Conservation (phyloP, 805 yeast species). For the Metschnikowia peoriensis region DNA sequence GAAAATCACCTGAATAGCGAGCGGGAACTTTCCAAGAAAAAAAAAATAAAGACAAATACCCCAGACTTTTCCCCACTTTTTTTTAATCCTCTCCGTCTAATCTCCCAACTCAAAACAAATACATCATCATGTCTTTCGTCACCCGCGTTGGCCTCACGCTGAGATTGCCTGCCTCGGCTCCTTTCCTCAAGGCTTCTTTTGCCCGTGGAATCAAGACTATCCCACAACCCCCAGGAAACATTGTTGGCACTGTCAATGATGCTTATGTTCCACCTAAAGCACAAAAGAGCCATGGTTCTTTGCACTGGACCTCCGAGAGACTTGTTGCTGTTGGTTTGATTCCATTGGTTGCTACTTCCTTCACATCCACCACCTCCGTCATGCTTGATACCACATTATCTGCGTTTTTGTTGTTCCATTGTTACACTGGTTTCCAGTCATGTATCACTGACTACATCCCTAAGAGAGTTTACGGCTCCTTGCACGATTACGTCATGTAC, state of each 20-base stretch:
- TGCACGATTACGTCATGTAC: conserved; percentile 60
- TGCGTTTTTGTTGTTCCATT: conserved; percentile 57
- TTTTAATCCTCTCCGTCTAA: background rate
- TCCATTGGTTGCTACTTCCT: conserved; percentile 63
- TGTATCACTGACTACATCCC: conserved; percentile 82
- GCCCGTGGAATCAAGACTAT: conserved; percentile 43
- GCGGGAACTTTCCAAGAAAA: background rate
- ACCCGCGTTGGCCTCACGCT: conserved; percentile 30
- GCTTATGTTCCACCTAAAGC: conserved; percentile 62
- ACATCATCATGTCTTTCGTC: conserved; percentile 21
- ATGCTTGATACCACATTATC: conserved; percentile 56
- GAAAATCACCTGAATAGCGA: background rate
- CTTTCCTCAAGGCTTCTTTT: conserved; percentile 21
- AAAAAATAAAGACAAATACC: background rate
- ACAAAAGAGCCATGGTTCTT: conserved; percentile 60
- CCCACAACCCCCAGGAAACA: conserved; percentile 71
- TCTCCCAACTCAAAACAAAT: background rate
- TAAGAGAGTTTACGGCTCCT: conserved; percentile 63
- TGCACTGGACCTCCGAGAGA: conserved; percentile 74
- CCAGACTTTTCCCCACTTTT: background rate
- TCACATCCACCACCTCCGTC: conserved; percentile 52
- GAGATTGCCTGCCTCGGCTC: conserved; percentile 20
- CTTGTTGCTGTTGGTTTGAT: conserved; percentile 56
- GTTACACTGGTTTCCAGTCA: conserved; percentile 69
- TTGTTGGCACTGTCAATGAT: conserved; percentile 71